Base-by-base conservation (phyloP, 106 monocot genomes). In the Allium fistulosum region DNA sequence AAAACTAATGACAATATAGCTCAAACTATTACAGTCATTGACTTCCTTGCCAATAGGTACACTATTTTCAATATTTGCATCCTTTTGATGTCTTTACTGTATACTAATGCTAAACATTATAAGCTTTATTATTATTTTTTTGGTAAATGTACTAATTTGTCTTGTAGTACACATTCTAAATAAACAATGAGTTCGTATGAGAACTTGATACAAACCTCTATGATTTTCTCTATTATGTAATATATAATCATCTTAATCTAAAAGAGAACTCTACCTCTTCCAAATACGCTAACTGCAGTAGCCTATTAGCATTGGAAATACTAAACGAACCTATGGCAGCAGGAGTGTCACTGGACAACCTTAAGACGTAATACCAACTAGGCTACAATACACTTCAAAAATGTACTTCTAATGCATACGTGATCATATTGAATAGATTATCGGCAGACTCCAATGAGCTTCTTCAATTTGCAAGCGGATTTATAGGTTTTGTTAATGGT, bases 341-440 rank as follows among this genome's bases (percentile, higher is more conserved):
- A 0, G 74, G 64, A 28, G 81, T 86, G 17, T 48, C 56, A 8
- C 53, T 80, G 17, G 71, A 69, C 8, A 55, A 26, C 58, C 59
- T 87, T 18, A 55, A 46, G 3, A 55, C 1, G 22, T 87, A 82
- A 74, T 87, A 87, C 62, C 11, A 58, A 27, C 70, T 64, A 3
- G 80, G 82, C 2, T 87, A 87, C 74, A 50, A 73, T 7, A 56
- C 79, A 2, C 79, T 83, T 15, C 74, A 80, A 22, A 80, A 59
- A 56, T 48, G 82, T 71, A 67, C 70, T 11, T 8, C 74, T 11
- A 48, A 9, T 9, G 80, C 77, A 49, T 83, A 75, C 58, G 82
- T 87, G 53, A 80, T 87, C 71, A 83, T 87, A 77, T 83, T 82
- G 26, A 72, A 67, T 57, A 74, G 87, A 1, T 48, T 78, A 0